phyloP scores from a whole-genome alignment of 192 early-diverging fungal genomes.

The Gonapodya sp. region DNA sequence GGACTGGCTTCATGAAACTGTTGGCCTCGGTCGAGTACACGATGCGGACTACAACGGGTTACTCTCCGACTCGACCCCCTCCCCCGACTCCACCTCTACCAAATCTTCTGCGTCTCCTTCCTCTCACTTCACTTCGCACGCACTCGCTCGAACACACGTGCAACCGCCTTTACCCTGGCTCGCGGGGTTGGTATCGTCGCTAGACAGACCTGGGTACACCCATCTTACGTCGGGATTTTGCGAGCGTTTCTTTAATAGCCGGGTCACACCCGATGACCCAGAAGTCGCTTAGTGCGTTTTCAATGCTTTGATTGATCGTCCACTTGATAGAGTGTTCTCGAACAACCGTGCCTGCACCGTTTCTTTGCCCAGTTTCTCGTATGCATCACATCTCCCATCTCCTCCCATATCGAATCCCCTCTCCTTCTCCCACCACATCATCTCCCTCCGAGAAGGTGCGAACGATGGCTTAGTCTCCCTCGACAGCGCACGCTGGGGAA shows the following conservation, averaged over 20 bases:
- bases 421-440: conserved; percentile 66
- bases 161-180: conserved; percentile 15
- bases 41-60: conserved; percentile 23
- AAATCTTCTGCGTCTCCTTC: neutral
- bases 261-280: conserved; percentile 67
- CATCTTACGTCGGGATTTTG: conserved; percentile 84
- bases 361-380: conserved; percentile 46
- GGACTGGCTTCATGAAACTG: neutral
- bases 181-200: conserved; percentile 22
- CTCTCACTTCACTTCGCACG: neutral
- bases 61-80: conserved; percentile 14
- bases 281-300: conserved; percentile 54
- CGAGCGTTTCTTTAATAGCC: conserved; percentile 67
- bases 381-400: conserved; percentile 62
- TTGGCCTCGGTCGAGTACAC: neutral
- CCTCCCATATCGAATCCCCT: conserved; percentile 61
- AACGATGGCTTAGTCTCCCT: conserved; percentile 91
- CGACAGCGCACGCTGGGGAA: conserved; percentile 77
- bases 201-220: conserved; percentile 87
- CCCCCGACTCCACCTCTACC: neutral
- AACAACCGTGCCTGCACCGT: too few relatives aligned
- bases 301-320: too few relatives aligned
- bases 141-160: conserved; percentile 3
- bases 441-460: conserved; percentile 66
- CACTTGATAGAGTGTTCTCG: too few relatives aligned